Base-by-base conservation (phyloP, 441 rosid species). In the Pelargonium myrrhifolium region DNA sequence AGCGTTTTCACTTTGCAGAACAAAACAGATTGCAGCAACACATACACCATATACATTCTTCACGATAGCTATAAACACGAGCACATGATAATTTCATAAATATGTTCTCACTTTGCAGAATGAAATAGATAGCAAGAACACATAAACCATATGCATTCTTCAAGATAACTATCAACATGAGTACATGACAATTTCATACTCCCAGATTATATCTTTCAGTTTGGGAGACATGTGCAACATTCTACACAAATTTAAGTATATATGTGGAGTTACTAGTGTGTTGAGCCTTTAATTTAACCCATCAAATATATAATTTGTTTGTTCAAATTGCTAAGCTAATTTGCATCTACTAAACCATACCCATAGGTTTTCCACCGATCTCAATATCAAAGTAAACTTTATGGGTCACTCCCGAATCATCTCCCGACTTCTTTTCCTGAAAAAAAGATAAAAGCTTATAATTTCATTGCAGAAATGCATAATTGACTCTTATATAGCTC, bases 341-440 rank as follows among this genome's bases (percentile, higher is more conserved):
- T 45, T 18, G 15, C 20, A 1, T 47, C 3, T 47, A 51, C 35
- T 62, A 21, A 73, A 42, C 39, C 78, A 56, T 66, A 92, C 96
- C 96, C 40, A 77, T 76, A 11, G 87, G 82, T 67, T 86, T 81
- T 65, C 93, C 96, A 80, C 75, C 88, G 65, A 90, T 86, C 80
- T 88, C 82, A 64, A 92, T 75, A 69, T 92, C 97, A 68, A 92
- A 92, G 76, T 81, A 92, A 72, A 92, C 97, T 78, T 79, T 86
- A 78, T 88, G 89, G 2, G 97, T 92, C 65, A 92, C 81, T 67
- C 66, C 76, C 63, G 76, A 66, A 64, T 84, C 86, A 65, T 72
- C 87, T 37, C 74, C 72, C 10, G 31, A 71, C 69, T 71, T 72
- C 71, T 71, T 65, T 35, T 35, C 72, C 83, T 78, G 72, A 63